phyloP scores from a whole-genome alignment of 805 yeast species.

The Alloascoidea hylecoeti region DNA sequence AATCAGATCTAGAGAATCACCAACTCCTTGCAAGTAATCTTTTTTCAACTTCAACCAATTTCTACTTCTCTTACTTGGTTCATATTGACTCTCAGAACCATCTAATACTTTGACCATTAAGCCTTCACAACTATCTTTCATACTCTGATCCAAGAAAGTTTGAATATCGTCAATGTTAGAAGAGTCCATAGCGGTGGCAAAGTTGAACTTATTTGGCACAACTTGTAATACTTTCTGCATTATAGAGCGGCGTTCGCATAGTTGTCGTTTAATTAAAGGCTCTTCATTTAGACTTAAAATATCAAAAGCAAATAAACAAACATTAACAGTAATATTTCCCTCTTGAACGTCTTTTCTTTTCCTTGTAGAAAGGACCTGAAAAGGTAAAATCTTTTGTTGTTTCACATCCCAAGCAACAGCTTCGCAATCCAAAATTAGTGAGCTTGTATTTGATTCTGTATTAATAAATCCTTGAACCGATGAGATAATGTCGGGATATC shows the following conservation, averaged over 20 bases:
- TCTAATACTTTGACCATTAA: constrained; percentile 86
- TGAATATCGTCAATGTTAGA: constrained; percentile 66
- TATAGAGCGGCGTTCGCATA: constrained; percentile 54
- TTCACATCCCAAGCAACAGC: constrained; percentile 95
- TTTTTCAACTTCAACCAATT: constrained; percentile 94
- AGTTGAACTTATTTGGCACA: constrained; percentile 67
- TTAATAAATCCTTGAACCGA: constrained; percentile 47
- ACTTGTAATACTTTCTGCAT: constrained; percentile 41
- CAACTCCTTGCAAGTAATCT: constrained; percentile 89
- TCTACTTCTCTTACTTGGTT: constrained; percentile 88
- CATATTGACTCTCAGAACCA: constrained; percentile 71
- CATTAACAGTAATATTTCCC: constrained; percentile 78
- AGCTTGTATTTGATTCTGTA: constrained; percentile 21
- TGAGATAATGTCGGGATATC: constrained; percentile 82
- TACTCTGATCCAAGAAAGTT: constrained; percentile 73
- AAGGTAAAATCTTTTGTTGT: constrained; percentile 72
- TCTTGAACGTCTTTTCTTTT: constrained; percentile 87
- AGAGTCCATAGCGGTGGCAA: constrained; percentile 64
- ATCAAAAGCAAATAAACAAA: constrained; percentile 89
- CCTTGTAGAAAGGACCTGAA: constrained; percentile 85
- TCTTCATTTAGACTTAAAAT: constrained; percentile 62
- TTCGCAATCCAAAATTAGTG: constrained; percentile 84
- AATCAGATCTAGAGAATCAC: constrained; percentile 87
- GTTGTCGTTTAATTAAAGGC: constrained; percentile 49
- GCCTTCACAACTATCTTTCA: constrained; percentile 87